Conservation (phyloP, 345 rosid species). For the Arabidopsis thaliana region DNA sequence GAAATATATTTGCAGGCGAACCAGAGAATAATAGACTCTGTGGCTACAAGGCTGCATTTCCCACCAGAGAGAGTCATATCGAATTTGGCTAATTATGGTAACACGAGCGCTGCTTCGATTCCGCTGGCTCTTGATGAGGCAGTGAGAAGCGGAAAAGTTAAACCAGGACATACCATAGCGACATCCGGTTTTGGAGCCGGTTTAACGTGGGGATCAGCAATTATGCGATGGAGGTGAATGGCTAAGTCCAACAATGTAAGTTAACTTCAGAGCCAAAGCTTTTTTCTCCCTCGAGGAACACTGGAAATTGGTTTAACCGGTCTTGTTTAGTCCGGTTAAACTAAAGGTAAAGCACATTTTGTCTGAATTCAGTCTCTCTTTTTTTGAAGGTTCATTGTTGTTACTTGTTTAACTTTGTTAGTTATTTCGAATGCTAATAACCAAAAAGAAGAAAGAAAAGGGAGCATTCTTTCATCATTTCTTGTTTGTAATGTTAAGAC, state of each 20-base stretch:
- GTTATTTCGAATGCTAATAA: conserved; percentile 34
- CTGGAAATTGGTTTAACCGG: conserved; percentile 19
- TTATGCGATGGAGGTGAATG: conserved; percentile 79
- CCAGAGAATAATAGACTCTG: conserved; percentile 92
- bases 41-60: conserved; percentile 74
- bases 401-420: conserved; percentile 31
- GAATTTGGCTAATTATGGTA: conserved; percentile 86
- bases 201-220: conserved; percentile 93
- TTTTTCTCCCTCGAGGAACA: conserved; percentile 25
- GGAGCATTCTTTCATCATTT: conserved; percentile 15
- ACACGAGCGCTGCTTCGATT: conserved; percentile 92
- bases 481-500: conserved; percentile 29
- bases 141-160: conserved; percentile 85
- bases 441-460: background rate
- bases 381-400: conserved; percentile 32
- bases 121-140: conserved; percentile 95
- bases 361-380: conserved; percentile 26
- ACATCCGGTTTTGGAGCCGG: conserved; percentile 96
- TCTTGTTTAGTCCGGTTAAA: conserved; percentile 29
- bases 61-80: conserved; percentile 86
- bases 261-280: conserved; percentile 29
- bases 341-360: conserved; percentile 36
- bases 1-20: conserved; percentile 71
- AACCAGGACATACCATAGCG: conserved; percentile 74
- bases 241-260: conserved; percentile 5